Percentiles rank a stretch among this genome's conserved stretches.
phyloP scores from a whole-genome alignment of 2,329 filamentous ascomycete genomes.

The Colletotrichum tropicale region DNA sequence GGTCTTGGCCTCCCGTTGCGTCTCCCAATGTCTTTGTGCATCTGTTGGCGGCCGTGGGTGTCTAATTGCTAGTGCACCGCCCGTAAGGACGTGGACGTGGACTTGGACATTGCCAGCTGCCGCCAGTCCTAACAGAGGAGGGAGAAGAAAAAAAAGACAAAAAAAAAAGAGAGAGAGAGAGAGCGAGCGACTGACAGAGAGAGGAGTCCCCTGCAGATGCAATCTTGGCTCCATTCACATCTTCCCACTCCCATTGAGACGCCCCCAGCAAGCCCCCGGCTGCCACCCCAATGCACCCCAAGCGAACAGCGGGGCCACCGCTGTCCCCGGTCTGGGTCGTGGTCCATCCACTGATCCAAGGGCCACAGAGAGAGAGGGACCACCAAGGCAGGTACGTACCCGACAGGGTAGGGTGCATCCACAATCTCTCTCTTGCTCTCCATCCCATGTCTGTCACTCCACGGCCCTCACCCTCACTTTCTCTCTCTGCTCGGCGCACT shows the following conservation, averaged over 20 bases:
- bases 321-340: slow-evolving; percentile 5
- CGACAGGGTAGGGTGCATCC: not conserved
- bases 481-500: not conserved
- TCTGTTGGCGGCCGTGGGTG: not conserved
- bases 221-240: slow-evolving; percentile 17
- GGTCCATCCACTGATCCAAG: not conserved
- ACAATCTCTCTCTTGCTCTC: slow-evolving; percentile 4
- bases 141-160: not conserved
- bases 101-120: not conserved
- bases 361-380: not conserved
- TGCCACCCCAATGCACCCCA: not conserved
- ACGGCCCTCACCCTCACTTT: not conserved
- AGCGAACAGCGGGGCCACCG: not conserved
- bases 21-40: not conserved
- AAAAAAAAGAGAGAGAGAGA: not conserved
- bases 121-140: not conserved
- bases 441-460: slow-evolving; percentile 17
- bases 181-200: no score
- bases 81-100: not conserved
- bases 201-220: not conserved
- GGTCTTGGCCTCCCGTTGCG: not conserved
- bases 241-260: slow-evolving; percentile 11
- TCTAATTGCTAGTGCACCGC: not conserved
- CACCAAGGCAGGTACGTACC: not conserved
- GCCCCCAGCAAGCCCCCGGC: not conserved